Evolutionary conservation across 2,329 filamentous ascomycete species (phyloP).

Genomic region (Xylariaceae sp.): DNA sequence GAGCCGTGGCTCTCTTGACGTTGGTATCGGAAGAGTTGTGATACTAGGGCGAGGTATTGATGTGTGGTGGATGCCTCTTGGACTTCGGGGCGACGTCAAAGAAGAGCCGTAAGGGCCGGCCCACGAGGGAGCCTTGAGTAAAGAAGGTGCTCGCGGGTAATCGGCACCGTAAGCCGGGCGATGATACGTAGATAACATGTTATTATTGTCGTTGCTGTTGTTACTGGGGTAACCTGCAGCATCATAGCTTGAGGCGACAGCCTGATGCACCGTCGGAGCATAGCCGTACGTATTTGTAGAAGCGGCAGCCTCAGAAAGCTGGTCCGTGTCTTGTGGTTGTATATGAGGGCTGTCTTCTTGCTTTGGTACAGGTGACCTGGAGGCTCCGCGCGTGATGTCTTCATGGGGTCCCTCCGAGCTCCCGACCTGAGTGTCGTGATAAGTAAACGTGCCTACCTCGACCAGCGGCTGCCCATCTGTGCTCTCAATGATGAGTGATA

Average conservation of each 20-base stretch:
- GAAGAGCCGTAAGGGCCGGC: slow-evolving; percentile 38
- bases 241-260: slow-evolving; percentile 38
- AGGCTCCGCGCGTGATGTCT: slow-evolving; percentile 38
- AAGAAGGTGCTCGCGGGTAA: slow-evolving; percentile 37
- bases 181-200: slow-evolving; percentile 55
- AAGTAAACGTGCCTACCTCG: slow-evolving; percentile 43
- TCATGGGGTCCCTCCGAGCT: slow-evolving; percentile 36
- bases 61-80: slow-evolving; percentile 39
- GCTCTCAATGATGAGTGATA: slow-evolving; percentile 52
- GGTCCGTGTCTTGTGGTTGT: slow-evolving; percentile 26
- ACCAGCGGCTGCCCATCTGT: slow-evolving; percentile 49
- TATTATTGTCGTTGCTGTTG: slow-evolving; percentile 43
- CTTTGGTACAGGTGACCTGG: slow-evolving; percentile 43
- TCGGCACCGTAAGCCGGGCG: slow-evolving; percentile 49
- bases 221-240: slow-evolving; percentile 26
- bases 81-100: slow-evolving; percentile 38
- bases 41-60: slow-evolving; percentile 44
- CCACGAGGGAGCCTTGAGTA: slow-evolving; percentile 42
- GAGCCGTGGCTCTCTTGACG: slow-evolving; percentile 44
- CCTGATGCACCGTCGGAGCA: slow-evolving; percentile 49
- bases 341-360: slow-evolving; percentile 40
- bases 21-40: slow-evolving; percentile 47
- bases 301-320: slow-evolving; percentile 30
- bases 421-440: slow-evolving; percentile 36
- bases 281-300: slow-evolving; percentile 55